Base-by-base conservation (phyloP, 1,284 basidiomycete genomes). In the Phellopilus nigrolimitatus region DNA sequence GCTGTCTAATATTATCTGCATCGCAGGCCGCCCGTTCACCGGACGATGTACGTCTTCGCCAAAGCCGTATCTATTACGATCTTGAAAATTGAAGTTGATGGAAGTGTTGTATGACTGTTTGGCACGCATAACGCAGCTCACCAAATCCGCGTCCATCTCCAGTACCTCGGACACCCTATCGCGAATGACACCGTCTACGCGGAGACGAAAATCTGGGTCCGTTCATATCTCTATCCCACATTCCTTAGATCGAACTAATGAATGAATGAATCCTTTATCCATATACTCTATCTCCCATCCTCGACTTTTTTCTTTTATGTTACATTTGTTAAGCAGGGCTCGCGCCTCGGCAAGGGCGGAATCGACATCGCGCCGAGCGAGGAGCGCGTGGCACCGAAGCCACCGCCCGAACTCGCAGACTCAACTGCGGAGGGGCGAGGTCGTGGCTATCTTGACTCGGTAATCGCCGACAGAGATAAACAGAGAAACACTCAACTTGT, bases 101-200 rank as follows among this genome's bases (percentile, higher is more conserved):
- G n/a, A n/a, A n/a, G n/a, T n/a, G n/a, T n/a, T n/a, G n/a, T n/a
- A n/a, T n/a, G n/a, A n/a, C n/a, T n/a, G n/a, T n/a, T n/a, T n/a
- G n/a, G n/a, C n/a, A n/a, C n/a, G n/a, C n/a, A 19, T 36, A 10
- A 27, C 37, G 10, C 60, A 90, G 94, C 94, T 0, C 94, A 97
- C 68, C 94, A 97, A 68, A 88, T 97, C 53, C 82, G 95, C 40
- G 95, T 99, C 1, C 97, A 99, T 64, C 78, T 98, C 1, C 97
- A 99, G 69, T 98, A 79, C 64, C 80, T 99, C 43, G 97, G 97
- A 1, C 74, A 91, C 63, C 88, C 97, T 0, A 95, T 99, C 57
- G 89, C 91, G 21, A 95, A 97, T 62, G 93, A 95, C 62, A 87
- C 91, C 1, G 76, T 95, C 0, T 95, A 95, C 65, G 84, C 85